Evolutionary conservation across 1,284 basidiomycete species (phyloP).

Genomic region (Apiotrichum akiyoshidainum): DNA sequence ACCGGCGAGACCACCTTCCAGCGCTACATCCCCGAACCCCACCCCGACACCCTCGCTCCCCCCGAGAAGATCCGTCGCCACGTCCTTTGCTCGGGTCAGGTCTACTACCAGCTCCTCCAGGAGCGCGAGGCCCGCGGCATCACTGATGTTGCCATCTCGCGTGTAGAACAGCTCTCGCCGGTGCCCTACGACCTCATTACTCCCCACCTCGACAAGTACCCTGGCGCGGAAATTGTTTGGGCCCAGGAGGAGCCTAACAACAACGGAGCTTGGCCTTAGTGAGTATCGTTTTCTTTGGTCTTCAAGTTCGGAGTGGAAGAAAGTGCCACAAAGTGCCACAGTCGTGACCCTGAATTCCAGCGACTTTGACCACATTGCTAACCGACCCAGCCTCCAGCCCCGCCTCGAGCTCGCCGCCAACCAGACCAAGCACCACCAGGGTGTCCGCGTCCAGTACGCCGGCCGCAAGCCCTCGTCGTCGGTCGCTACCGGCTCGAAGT

Average conservation of each 20-base stretch:
- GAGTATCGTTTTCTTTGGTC: no score
- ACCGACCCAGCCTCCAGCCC: conserved; percentile 79
- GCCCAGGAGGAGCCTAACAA: conserved; percentile 84
- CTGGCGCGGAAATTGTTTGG: conserved; percentile 88
- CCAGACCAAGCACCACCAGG: conserved; percentile 83
- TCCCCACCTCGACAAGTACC: conserved; percentile 89
- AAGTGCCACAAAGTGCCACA: no score
- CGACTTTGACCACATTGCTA: no score
- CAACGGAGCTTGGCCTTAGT: conserved; percentile 71
- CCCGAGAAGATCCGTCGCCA: conserved; percentile 87
- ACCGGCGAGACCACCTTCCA: conserved; percentile 84
- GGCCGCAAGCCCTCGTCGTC: conserved; percentile 84
- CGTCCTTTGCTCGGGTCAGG: conserved; percentile 87
- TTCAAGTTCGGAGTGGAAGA: no score
- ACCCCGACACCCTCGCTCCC: conserved; percentile 66
- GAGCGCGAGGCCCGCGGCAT: conserved; percentile 85
- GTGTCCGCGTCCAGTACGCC: conserved; percentile 80
- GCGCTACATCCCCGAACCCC: conserved; percentile 84
- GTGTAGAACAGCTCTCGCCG: conserved; percentile 90
- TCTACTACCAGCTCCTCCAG: conserved; percentile 83
- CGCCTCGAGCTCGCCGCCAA: conserved; percentile 72
- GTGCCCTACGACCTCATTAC: conserved; percentile 93
- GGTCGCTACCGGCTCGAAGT: conserved; percentile 55
- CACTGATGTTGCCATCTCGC: conserved; percentile 88
- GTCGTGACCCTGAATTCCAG: no score